Evolutionary conservation across 2,329 filamentous ascomycete species (phyloP).

Genomic region (Ceratocystiopsis minuta): DNA sequence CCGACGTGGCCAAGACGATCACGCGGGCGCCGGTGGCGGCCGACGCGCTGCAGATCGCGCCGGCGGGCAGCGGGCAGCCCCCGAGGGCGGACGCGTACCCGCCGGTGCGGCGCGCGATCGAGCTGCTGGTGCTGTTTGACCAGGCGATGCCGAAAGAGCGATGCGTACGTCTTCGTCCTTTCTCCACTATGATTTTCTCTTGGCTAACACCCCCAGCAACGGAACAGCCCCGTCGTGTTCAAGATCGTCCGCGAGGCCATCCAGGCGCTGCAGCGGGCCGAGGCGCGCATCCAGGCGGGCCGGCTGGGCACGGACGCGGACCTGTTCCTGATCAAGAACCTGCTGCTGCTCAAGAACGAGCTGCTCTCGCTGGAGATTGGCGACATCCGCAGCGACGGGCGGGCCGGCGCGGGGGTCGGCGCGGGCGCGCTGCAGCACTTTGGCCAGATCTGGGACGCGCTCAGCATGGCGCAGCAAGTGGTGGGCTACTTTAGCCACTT

Average conservation of each 20-base stretch:
- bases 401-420: not conserved
- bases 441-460: constrained; percentile 44
- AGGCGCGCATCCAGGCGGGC: constrained; percentile 48
- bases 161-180: constrained; percentile 27
- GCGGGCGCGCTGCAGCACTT: constrained; percentile 38
- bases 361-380: constrained; percentile 91
- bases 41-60: constrained; percentile 31
- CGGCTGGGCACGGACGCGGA: constrained; percentile 51
- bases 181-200: not conserved
- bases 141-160: constrained; percentile 45
- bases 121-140: constrained; percentile 43
- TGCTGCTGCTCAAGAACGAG: constrained; percentile 89
- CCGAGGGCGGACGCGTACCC: constrained; percentile 36
- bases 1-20: constrained; percentile 36
- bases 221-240: constrained; percentile 38
- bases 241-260: constrained; percentile 82
- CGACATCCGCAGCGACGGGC: constrained; percentile 30
- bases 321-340: constrained; percentile 85
- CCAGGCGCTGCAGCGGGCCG: constrained; percentile 60
- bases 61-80: constrained; percentile 25
- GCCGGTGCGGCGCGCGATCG: constrained; percentile 37
- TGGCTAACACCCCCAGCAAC: constrained; percentile 18
- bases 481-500: constrained; percentile 40
- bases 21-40: constrained; percentile 28
- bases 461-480: constrained; percentile 35